Evolutionary conservation across 352 stramenopile genomes (phyloP).

Genomic region (Phytopythium helicoides): DNA sequence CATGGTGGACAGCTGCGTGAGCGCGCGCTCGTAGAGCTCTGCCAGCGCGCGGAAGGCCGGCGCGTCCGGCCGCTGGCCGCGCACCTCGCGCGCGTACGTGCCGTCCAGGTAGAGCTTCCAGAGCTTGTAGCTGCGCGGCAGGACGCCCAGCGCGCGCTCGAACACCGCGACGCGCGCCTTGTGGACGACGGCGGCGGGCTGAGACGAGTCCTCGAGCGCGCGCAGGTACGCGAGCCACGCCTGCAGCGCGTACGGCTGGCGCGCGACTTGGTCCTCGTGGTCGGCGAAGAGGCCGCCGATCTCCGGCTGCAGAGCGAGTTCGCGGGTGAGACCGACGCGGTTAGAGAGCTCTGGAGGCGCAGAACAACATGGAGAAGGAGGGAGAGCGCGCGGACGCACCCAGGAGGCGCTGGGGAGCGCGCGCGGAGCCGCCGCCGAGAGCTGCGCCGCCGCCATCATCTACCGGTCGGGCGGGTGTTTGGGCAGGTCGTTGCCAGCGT

Average conservation of each 20-base stretch:
- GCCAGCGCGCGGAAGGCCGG: conserved; percentile 36
- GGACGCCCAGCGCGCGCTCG: conserved; percentile 77
- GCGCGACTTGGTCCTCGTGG: conserved; percentile 82
- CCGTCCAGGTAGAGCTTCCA: conserved; percentile 90
- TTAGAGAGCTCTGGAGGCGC: too few species aligned
- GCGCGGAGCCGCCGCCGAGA: not conserved
- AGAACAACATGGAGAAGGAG: not conserved
- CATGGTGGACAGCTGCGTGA: conserved; percentile 95
- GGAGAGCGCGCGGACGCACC: not conserved
- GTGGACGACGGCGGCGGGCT: conserved; percentile 9
- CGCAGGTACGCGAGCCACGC: conserved; percentile 77
- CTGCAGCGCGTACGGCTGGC: conserved; percentile 84
- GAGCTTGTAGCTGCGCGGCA: conserved; percentile 95
- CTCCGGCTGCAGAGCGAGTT: conserved; percentile 9
- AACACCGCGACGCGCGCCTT: conserved; percentile 62
- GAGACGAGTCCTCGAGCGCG: conserved; percentile 22
- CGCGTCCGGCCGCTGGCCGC: conserved; percentile 67
- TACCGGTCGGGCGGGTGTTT: conserved; percentile 9
- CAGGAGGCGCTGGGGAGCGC: not conserved
- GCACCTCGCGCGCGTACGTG: conserved; percentile 52
- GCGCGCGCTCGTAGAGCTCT: conserved; percentile 82
- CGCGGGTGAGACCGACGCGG: too few species aligned
- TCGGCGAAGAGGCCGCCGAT: conserved; percentile 29
- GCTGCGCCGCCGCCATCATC: conserved; percentile 13
- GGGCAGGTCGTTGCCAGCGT: not conserved